Percentiles rank a stretch among this genome's conserved stretches.
These are phyloP conservation scores for Mycena indigotica DNA, from an alignment of 768 basidiomycete genomes.

Conservation along the genomic window DNA sequence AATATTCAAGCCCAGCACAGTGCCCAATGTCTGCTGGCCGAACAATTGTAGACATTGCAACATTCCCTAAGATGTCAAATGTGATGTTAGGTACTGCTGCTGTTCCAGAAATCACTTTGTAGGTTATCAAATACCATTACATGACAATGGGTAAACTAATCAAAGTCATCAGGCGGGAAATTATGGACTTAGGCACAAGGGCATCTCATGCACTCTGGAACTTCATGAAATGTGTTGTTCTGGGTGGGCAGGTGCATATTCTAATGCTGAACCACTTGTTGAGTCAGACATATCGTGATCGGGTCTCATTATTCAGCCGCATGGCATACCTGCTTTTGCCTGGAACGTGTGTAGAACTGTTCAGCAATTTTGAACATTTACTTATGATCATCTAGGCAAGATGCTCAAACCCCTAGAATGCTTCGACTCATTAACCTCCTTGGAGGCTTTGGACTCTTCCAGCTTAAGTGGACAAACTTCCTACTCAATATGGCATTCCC, in stretches of 20 bases:
- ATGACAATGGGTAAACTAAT: not conserved
- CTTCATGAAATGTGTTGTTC: constrained; percentile 10
- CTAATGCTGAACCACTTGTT: not conserved
- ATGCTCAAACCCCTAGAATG: not conserved
- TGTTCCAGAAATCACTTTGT: not conserved
- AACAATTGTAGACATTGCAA: not conserved
- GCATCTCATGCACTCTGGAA: constrained; percentile 14
- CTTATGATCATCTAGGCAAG: not conserved
- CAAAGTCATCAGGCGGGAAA: not conserved
- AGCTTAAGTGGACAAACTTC: not conserved
- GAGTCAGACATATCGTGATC: not conserved
- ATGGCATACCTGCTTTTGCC: constrained; percentile 15
- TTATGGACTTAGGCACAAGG: not conserved
- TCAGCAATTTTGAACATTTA: not conserved
- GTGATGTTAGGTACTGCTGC: not conserved
- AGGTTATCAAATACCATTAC: not conserved
- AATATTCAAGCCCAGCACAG: constrained; percentile 1
- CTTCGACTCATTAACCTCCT: not conserved
- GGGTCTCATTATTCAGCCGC: constrained; percentile 16
- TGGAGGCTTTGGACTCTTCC: not conserved
- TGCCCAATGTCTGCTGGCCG: constrained; percentile 9
- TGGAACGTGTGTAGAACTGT: constrained; percentile 3
- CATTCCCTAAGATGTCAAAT: constrained; percentile 6
- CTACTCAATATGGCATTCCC: not conserved
- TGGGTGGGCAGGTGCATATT: constrained; percentile 7